Evolutionary conservation across 202 grass and related monocot genomes (phyloP).

Genomic region (Musa balbisiana): DNA sequence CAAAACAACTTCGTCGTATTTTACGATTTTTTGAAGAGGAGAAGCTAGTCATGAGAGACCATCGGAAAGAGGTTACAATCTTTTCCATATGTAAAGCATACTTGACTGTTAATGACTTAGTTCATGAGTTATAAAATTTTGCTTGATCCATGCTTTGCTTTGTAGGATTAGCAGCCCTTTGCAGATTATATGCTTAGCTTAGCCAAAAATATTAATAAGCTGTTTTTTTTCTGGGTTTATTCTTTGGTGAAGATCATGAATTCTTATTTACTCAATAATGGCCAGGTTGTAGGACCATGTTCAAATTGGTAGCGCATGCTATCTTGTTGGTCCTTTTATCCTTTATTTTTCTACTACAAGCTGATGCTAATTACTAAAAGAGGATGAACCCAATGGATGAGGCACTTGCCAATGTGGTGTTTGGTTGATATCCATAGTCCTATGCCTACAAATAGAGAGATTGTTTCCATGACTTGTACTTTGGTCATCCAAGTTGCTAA

Average conservation of each 20-base stretch:
- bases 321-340: too few species aligned
- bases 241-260: background rate
- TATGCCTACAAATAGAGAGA: too few species aligned
- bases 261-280: background rate
- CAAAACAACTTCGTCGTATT: slow-evolving; percentile 73
- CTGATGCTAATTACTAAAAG: too few species aligned
- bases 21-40: slow-evolving; percentile 97
- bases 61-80: slow-evolving; percentile 76
- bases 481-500: too few species aligned
- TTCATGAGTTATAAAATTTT: background rate
- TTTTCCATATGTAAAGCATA: background rate
- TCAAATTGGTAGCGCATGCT: background rate
- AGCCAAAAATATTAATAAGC: background rate
- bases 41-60: slow-evolving; percentile 83
- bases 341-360: too few species aligned
- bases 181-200: background rate
- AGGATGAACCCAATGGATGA: too few species aligned
- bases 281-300: background rate
- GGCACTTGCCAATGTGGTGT: too few species aligned
- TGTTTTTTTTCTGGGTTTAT: background rate
- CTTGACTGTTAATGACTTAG: background rate
- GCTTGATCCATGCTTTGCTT: background rate
- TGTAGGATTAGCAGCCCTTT: background rate
- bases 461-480: too few species aligned
- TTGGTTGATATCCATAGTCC: too few species aligned